Evolutionary conservation across 1,284 basidiomycete species (phyloP).

Genomic region (Ustilago trichophora): DNA sequence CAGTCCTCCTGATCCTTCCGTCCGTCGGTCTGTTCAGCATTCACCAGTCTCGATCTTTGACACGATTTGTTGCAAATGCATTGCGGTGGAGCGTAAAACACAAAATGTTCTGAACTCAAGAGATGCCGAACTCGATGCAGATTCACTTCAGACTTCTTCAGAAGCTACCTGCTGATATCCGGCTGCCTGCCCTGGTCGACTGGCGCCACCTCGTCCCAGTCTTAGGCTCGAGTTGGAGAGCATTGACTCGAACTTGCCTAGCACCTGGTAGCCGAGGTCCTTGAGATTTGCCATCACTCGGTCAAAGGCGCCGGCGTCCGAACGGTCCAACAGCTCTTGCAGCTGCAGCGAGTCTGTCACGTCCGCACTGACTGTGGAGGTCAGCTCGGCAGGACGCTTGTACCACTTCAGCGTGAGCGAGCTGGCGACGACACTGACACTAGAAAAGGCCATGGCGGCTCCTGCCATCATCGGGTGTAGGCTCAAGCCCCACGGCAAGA

Average conservation of each 20-base stretch:
- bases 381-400: conserved; percentile 58
- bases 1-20: no score
- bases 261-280: conserved; percentile 40
- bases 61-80: no score
- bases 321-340: conserved; percentile 29
- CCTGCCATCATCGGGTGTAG: conserved; percentile 98
- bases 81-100: no score
- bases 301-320: conserved; percentile 40
- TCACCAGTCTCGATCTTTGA: no score
- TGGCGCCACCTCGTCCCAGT: conserved; percentile 1
- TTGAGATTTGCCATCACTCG: conserved; percentile 40
- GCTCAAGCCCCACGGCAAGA: conserved; percentile 89
- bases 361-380: background rate
- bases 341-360: conserved; percentile 19
- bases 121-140: no score
- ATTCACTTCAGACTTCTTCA: conserved; percentile 25
- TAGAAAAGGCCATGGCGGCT: conserved; percentile 96
- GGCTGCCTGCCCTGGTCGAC: conserved; percentile 5
- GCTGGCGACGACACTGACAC: conserved; percentile 91
- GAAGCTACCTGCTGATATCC: conserved; percentile 39
- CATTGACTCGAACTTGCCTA: conserved; percentile 37
- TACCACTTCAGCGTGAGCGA: conserved; percentile 79
- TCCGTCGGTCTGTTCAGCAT: no score
- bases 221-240: conserved; percentile 14
- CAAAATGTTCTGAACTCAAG: no score